Percentiles rank a stretch among this genome's conserved stretches.
Evolutionary conservation across 768 basidiomycete genomes (phyloP).

Genomic region (Pisolithus sp.): DNA sequence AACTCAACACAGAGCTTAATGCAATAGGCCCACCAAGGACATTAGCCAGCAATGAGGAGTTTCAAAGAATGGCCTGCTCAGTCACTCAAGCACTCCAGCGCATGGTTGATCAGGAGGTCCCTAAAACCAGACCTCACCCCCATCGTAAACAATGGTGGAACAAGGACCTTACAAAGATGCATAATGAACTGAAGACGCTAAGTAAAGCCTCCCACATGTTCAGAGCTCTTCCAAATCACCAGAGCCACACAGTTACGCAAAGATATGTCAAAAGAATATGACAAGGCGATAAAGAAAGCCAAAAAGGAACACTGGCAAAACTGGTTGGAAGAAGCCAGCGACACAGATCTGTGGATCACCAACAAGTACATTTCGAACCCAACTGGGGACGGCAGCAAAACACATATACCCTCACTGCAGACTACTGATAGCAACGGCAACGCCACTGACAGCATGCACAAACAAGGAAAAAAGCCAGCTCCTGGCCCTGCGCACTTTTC

Average conservation of each 20-base stretch:
- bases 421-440: neutral
- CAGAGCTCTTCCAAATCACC: slow-evolving; percentile 16
- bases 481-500: slow-evolving; percentile 18
- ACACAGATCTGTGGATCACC: slow-evolving; percentile 16
- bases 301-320: slow-evolving; percentile 18
- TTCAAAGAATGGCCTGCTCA: slow-evolving; percentile 1
- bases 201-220: slow-evolving; percentile 2
- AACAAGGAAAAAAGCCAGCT: slow-evolving; percentile 19
- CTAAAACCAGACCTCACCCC: slow-evolving; percentile 13
- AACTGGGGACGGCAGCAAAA: neutral
- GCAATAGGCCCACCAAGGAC: neutral
- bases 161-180: slow-evolving; percentile 18
- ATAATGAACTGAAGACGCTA: slow-evolving; percentile 11
- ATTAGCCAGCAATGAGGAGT: neutral
- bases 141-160: slow-evolving; percentile 31
- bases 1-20: neutral
- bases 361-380: slow-evolving; percentile 16
- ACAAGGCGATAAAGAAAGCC: slow-evolving; percentile 6
- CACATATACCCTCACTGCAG: neutral
- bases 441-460: neutral
- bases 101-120: slow-evolving; percentile 11
- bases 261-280: slow-evolving; percentile 11
- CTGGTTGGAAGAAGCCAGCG: slow-evolving; percentile 19
- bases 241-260: slow-evolving; percentile 12
- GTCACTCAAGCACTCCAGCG: slow-evolving; percentile 1